Evolutionary conservation across 805 yeast genomes (phyloP), one percentile per base, ranked within the genome.

Genomic region (Blastobotrys peoriensis): DNA sequence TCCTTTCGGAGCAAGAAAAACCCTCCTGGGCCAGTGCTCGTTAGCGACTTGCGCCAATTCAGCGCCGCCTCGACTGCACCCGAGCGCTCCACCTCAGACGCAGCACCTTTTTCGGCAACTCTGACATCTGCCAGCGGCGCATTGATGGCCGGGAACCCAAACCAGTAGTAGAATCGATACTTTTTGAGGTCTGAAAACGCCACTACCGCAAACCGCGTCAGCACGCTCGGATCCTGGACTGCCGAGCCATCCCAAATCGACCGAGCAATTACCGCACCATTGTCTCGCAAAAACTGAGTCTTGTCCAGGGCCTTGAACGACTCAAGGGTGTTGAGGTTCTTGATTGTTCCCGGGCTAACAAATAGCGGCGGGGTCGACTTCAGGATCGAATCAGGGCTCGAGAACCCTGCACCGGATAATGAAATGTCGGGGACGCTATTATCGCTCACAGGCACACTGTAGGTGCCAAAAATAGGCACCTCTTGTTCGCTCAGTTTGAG

Each of bases 141-240:
- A 33, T 70, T 69, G 27, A 86, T 61, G 1, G 76, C 65, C 0
- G 98, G 97, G 50, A 78, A 79, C 13, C 86, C 83, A 51, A 86
- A 74, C 98, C 99, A 94, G 64, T 93, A 89, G 57, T 76, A 83
- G 59, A 83, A 91, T 57, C 75, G 80, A 67, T 84, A 89, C 64
- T 84, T 86, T 62, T 93, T 93, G 59, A 93, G 72, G 62, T 93
- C 98, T 1, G 95, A 83, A 65, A 81, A 93, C 35, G 88, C 72
- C 22, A 89, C 66, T 1, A 85, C 53, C 3, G 66, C 63, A 51
- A 82, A 79, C 5, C 59, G 53, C 10, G 67, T 55, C 22, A 80
- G 59, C 3, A 63, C 20, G 0, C 67, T 55, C 0, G 82, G 79
- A 40, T 71, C 58, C 1, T 53, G 38, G 2, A 74, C 51, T 2